These are phyloP conservation scores for Venturia nashicola DNA, from an alignment of 2,329 filamentous ascomycete species.

Conservation along the genomic window DNA sequence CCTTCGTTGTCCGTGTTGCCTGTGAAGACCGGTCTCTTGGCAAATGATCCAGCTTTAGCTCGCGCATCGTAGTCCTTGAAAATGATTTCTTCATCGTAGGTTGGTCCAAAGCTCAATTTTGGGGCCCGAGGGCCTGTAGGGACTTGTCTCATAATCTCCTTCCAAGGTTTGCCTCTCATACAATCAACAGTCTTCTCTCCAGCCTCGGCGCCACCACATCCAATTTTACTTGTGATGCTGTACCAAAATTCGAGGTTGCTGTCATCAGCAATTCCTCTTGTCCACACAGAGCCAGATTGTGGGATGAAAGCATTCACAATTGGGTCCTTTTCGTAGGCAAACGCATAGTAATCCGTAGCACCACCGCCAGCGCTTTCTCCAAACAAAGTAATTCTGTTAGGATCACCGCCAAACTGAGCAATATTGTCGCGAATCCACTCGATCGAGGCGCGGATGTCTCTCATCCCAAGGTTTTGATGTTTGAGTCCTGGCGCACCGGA, in stretches of 20 bases:
- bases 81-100: conserved; percentile 6
- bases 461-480: conserved; percentile 14
- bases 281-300: conserved; percentile 10
- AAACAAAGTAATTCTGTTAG: conserved; percentile 8
- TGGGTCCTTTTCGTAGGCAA: conserved; percentile 12
- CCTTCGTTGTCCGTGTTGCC: conserved; percentile 5
- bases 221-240: neutral
- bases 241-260: conserved; percentile 7
- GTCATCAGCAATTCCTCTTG: neutral
- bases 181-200: conserved; percentile 12
- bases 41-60: conserved; percentile 4
- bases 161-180: conserved; percentile 14
- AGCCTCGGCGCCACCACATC: conserved; percentile 6
- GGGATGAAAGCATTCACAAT: conserved; percentile 13
- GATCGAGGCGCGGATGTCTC: conserved; percentile 16
- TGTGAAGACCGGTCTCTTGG: neutral
- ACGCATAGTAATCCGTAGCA: conserved; percentile 13
- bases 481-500: conserved; percentile 7
- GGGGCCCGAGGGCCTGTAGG: neutral
- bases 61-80: conserved; percentile 7
- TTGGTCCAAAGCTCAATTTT: conserved; percentile 4
- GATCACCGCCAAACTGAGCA: conserved; percentile 13
- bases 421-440: conserved; percentile 17
- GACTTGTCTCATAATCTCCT: conserved; percentile 2
- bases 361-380: conserved; percentile 12